Evolutionary conservation across 2,329 filamentous ascomycete species (phyloP), one percentile per base, ranked within the genome.

Genomic region (Cryphonectria parasitica): DNA sequence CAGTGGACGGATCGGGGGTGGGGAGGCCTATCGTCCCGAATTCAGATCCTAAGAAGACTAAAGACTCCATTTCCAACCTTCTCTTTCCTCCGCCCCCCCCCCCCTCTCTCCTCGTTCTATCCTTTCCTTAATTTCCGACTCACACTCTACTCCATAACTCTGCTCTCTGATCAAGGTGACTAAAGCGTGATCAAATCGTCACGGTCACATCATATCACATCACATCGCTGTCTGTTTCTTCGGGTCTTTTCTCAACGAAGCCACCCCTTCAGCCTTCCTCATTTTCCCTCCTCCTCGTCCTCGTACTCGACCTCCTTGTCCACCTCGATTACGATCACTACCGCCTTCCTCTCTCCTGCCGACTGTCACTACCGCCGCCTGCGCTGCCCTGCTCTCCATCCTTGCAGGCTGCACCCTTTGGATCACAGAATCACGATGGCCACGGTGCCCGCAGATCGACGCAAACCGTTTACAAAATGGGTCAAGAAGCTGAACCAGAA

Each of bases 381-480:
- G 11, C 63, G 25, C 43, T 62, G 41, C 52, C 39, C 43, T 60
- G 36, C 52, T 19, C 31, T 56, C 58, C 68, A 31, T 25, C 39
- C 56, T 49, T 49, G 43, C 45, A 49, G 45, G 45, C 22, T 19
- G 45, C 45, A 49, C 45, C 22, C 22, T 49, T 11, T 49, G 19
- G 8, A 11, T 49, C 45, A 49, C 45, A n/a, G 22, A n/a, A 49
- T 22, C 69, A 70, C 36, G 13, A 72, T 72, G 70, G 71, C 72
- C 72, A 61, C 70, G 71, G 66, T 71, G 61, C 68, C 73, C 61
- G 28, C 82, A 77, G 88, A 88, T 76, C 92, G 94, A 74, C 91
- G 94, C 76, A 90, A 93, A 74, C 95, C 95, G 34, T 98, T 98
- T 79, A 89, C 95, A 63, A 93, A 91, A 75, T 97, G 95, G 92